Base-by-base conservation (phyloP, 2,329 filamentous ascomycete genomes). In the Dactylellina cionopaga region DNA sequence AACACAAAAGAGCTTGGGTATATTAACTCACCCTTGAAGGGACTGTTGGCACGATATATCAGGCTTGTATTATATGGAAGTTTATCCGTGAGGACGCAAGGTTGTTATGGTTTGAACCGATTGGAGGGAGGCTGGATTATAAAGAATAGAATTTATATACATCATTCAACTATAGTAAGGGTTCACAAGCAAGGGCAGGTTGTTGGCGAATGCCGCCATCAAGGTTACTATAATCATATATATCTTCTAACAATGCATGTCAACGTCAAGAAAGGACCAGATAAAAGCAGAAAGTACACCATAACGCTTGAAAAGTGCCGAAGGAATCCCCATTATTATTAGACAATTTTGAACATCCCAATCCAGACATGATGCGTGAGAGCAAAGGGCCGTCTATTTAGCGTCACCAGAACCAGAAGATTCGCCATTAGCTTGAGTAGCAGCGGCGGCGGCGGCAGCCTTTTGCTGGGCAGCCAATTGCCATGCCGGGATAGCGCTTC, bases 401-500 rank as follows among this genome's bases (percentile, higher is more conserved):
- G 59, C 52, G 15, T 65, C 69, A 11, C 54, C 37, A 9, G 69
- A 64, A 43, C 54, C 54, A 15, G 65, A 62, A 6, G 44, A 33
- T 55, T 71, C 65, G 27, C 58, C 66, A 43, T 59, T 64, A 6
- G 71, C 22, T 5, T 69, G 46, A 13, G 59, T 25, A 5, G 43
- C 49, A 25, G 76, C 76, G 4, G 68, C 75, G 31, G 82, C 82
- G 1, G 68, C 68, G 15, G 62, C 68, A 1, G 68, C 68, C 29
- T 72, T 72, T 49, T 72, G 68, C 41, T 74, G 69, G 0, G 83
- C 84, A 3, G 81, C 80, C 79, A 85, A 80, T 76, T 86, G 84
- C 84, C 84, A 86, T 4, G 81, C 81, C 4, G 84, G 84, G 49
- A 86, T 86, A 0, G 82, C 80, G 2, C 83, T 60, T 19, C 75